Conservation (phyloP, 768 basidiomycete species). For the Collybia mongolica region DNA sequence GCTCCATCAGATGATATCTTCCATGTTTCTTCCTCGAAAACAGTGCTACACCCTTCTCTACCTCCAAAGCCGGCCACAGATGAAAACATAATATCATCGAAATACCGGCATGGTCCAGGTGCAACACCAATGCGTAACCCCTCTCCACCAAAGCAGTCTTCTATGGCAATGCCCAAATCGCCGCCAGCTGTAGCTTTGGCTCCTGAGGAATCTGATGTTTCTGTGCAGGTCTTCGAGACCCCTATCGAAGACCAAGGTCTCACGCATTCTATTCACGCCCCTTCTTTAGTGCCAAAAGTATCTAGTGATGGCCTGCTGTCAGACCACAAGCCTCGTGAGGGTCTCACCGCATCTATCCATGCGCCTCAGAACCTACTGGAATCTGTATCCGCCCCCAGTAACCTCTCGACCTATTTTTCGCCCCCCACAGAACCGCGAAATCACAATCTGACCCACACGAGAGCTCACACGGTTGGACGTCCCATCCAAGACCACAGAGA, state of each 20-base stretch:
- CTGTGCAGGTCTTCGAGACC: neutral
- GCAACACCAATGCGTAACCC: slow-evolving; percentile 8
- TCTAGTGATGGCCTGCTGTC: slow-evolving; percentile 7
- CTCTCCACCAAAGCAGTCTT: neutral
- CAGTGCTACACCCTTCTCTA: slow-evolving; percentile 15
- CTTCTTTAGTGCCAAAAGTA: slow-evolving; percentile 5
- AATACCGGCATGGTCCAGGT: slow-evolving; percentile 2
- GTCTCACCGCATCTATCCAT: slow-evolving; percentile 55
- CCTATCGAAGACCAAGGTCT: slow-evolving; percentile 17
- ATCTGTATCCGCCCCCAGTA: slow-evolving; percentile 39
- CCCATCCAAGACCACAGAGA: slow-evolving; percentile 27
- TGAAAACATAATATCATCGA: slow-evolving; percentile 1
- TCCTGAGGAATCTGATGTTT: neutral
- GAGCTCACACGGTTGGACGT: slow-evolving; percentile 58
- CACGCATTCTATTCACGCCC: slow-evolving; percentile 18
- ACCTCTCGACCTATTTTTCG: slow-evolving; percentile 28
- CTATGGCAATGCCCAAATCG: neutral
- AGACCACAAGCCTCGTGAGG: slow-evolving; percentile 18
- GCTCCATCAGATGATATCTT: neutral
- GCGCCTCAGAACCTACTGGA: slow-evolving; percentile 42
- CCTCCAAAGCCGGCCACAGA: slow-evolving; percentile 13
- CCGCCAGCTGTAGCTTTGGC: neutral
- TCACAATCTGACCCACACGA: slow-evolving; percentile 42
- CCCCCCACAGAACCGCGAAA: slow-evolving; percentile 12
- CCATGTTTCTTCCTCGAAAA: slow-evolving; percentile 8